phyloP scores from a whole-genome alignment of 192 early-diverging fungal species.

The Linnemannia elongata region DNA sequence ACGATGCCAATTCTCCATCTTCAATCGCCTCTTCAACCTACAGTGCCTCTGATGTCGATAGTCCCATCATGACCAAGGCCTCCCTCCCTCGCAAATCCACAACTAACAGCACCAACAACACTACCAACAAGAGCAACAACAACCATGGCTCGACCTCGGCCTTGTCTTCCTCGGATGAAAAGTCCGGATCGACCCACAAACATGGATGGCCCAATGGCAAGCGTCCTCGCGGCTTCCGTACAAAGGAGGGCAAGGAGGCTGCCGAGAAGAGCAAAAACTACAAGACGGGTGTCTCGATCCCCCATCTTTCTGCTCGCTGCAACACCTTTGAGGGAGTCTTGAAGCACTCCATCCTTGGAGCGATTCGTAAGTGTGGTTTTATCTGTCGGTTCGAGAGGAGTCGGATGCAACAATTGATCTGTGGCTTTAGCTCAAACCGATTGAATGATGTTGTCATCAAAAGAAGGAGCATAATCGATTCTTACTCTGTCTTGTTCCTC shows the following conservation, averaged over 20 bases:
- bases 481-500: neutral
- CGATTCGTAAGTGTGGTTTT: constrained; percentile 47
- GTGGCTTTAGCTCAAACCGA: neutral
- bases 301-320: constrained; percentile 45
- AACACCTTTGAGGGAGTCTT: constrained; percentile 50
- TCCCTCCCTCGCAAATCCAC: constrained; percentile 3
- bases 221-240: constrained; percentile 45
- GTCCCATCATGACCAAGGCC: constrained; percentile 28
- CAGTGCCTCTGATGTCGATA: constrained; percentile 37
- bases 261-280: constrained; percentile 51
- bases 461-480: neutral
- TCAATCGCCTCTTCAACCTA: constrained; percentile 33
- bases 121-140: neutral
- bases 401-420: neutral
- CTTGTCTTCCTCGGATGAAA: neutral
- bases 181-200: constrained; percentile 18
- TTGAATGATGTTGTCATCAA: neutral
- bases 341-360: constrained; percentile 46
- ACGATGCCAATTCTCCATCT: neutral
- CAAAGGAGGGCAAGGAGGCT: constrained; percentile 49
- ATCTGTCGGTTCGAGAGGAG: neutral
- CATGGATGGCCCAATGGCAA: constrained; percentile 53
- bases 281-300: constrained; percentile 45
- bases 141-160: neutral
- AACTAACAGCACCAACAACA: neutral